Conservation (phyloP, 495 filamentous ascomycete genomes). For the Lineolata rhizophorae region DNA sequence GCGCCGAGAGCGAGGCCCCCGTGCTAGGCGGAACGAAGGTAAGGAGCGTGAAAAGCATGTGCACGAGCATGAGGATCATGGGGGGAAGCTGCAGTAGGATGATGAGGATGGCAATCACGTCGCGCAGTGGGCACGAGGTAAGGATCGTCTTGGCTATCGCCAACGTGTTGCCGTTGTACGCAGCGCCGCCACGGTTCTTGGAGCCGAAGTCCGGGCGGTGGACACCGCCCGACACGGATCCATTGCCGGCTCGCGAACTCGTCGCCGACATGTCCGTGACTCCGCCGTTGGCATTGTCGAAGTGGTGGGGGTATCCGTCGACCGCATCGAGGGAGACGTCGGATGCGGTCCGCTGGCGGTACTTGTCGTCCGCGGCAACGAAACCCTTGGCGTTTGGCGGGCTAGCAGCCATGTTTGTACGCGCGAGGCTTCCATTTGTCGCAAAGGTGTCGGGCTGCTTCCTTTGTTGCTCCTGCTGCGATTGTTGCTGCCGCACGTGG, state of each 20-base stretch:
- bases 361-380: too few species aligned
- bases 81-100: conserved; percentile 92
- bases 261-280: conserved; percentile 3
- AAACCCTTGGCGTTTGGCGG: background rate
- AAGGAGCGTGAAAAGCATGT: conserved; percentile 78
- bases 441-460: too few species aligned
- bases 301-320: conserved; percentile 9
- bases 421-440: too few species aligned
- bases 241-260: too few species aligned
- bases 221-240: too few species aligned
- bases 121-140: conserved; percentile 70
- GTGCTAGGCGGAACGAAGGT: conserved; percentile 68
- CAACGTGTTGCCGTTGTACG: too few species aligned
- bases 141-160: conserved; percentile 68
- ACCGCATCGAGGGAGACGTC: conserved; percentile 9
- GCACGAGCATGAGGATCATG: conserved; percentile 70
- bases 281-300: conserved; percentile 5
- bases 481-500: too few species aligned
- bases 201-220: conserved; percentile 1
- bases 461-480: too few species aligned
- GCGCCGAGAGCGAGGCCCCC: conserved; percentile 23
- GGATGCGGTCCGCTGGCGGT: conserved; percentile 6
- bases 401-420: too few species aligned
- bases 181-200: too few species aligned
- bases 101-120: conserved; percentile 95